Percentiles rank a stretch among this genome's conserved stretches.
These are phyloP conservation scores for Eucalyptus marginata DNA, from an alignment of 345 rosid species.

Conservation along the genomic window DNA sequence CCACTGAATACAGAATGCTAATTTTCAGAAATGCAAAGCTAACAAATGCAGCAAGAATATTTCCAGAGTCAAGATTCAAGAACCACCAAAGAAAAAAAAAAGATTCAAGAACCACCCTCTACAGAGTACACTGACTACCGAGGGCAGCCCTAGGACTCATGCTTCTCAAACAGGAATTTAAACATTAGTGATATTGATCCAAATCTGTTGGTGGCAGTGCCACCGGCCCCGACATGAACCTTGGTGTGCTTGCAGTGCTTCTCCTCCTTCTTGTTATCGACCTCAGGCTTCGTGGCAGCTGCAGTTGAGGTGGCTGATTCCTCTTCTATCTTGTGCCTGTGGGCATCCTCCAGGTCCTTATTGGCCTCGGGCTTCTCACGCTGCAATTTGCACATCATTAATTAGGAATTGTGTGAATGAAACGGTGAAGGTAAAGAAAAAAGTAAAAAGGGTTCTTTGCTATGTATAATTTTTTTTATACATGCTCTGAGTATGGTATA, in stretches of 20 bases:
- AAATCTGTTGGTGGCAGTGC: too few species aligned
- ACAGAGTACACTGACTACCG: too few species aligned
- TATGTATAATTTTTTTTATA: too few species aligned
- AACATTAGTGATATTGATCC: too few species aligned
- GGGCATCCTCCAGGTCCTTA: conserved; percentile 49
- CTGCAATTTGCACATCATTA: not conserved
- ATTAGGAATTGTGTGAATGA: not conserved
- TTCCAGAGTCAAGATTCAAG: not conserved
- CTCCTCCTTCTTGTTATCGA: too few species aligned
- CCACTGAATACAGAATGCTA: not conserved
- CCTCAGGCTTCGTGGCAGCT: not conserved
- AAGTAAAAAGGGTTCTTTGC: too few species aligned
- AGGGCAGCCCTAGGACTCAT: too few species aligned
- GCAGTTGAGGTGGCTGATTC: conserved; percentile 32
- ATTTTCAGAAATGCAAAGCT: not conserved
- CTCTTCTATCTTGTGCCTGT: conserved; percentile 47
- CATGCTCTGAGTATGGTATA: not conserved
- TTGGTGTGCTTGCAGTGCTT: too few species aligned
- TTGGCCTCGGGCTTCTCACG: conserved; percentile 31
- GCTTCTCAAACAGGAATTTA: too few species aligned
- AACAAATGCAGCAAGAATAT: not conserved
- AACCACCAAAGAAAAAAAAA: too few species aligned
- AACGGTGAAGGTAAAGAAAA: not conserved
- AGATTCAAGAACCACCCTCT: too few species aligned
- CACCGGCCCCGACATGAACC: too few species aligned